These are phyloP conservation scores for Pyrenophora teres DNA, from an alignment of 2,329 filamentous ascomycete genomes.

Conservation along the genomic window DNA sequence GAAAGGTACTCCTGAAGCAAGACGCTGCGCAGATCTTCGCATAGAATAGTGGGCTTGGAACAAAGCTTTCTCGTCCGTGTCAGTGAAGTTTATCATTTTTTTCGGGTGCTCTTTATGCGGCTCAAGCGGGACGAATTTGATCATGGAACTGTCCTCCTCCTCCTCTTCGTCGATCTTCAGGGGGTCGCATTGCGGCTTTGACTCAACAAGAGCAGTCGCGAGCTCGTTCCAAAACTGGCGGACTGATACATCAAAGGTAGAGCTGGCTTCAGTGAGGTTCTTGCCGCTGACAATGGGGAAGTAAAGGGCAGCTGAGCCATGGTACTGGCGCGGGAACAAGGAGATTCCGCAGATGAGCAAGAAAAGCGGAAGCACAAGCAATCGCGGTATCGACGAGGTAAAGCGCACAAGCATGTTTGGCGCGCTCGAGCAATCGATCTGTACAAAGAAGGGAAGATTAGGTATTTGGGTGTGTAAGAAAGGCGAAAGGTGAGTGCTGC, in stretches of 20 bases:
- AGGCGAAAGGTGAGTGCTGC: not conserved
- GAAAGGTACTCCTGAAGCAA: constrained; percentile 43
- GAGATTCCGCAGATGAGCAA: constrained; percentile 15
- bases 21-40: constrained; percentile 21
- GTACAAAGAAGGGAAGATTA: not conserved
- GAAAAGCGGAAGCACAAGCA: constrained; percentile 18
- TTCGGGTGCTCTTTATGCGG: constrained; percentile 13
- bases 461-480: not conserved
- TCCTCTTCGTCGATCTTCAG: constrained; percentile 18
- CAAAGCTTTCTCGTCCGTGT: constrained; percentile 24
- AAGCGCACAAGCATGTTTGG: constrained; percentile 19
- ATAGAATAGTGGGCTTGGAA: constrained; percentile 28
- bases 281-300: constrained; percentile 1
- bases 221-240: constrained; percentile 24
- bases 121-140: constrained; percentile 19
- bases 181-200: constrained; percentile 21
- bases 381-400: constrained; percentile 17
- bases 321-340: constrained; percentile 15
- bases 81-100: constrained; percentile 21
- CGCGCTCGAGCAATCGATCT: not conserved
- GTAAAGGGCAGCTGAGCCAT: constrained; percentile 3
- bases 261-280: constrained; percentile 21
- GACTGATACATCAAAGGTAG: constrained; percentile 17
- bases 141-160: constrained; percentile 1
- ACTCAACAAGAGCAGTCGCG: constrained; percentile 14